Base-by-base conservation (phyloP, 805 yeast genomes). In the Wickerhamomyces chambardii region DNA sequence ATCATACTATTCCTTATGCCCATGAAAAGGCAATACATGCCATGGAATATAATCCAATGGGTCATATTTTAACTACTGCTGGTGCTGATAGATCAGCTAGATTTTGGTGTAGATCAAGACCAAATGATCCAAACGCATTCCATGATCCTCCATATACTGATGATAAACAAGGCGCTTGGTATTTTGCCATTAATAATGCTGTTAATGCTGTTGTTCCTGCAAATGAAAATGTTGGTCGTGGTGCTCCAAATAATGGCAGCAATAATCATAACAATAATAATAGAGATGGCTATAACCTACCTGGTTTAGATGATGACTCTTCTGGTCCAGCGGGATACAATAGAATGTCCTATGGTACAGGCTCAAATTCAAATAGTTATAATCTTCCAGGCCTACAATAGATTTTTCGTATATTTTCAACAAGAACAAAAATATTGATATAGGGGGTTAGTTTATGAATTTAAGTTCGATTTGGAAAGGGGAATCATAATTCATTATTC, bases 21-120 rank as follows among this genome's bases (percentile, higher is more conserved):
- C 99, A 92, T 56, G 96, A 87, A 50, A 84, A 84, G 61, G 94
- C 95, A 4, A 76, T 92, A 35, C 87, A 90, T 58, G 76, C 95
- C 4, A 57, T 92, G 37, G 90, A 89, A 40, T 92, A 87, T 53
- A 97, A 89, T 58, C 97, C 97, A 3, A 64, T 84, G 47, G 99
- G 99, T 4, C 97, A 92, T 58, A 63, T 90, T 34, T 63, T 92
- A 26, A 78, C 94, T 36, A 78, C 96, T 7, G 97, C 96, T 0
- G 90, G 97, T 15, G 86, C 92, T 38, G 99, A 92, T 57, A 75
- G 92, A 52, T 77, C 94, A 5, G 84, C 95, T 17, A 63, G 97
- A 37, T 84, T 94, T 59, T 92, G 99, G 99, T 77, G 89, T 22
- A 68, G 99, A 34, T 82, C 95, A 2, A 69, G 95, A 52, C 96